Evolutionary conservation across 2,329 filamentous ascomycete species (phyloP), one percentile per base, ranked within the genome.

Genomic region (Arthrobotrys musiformis): DNA sequence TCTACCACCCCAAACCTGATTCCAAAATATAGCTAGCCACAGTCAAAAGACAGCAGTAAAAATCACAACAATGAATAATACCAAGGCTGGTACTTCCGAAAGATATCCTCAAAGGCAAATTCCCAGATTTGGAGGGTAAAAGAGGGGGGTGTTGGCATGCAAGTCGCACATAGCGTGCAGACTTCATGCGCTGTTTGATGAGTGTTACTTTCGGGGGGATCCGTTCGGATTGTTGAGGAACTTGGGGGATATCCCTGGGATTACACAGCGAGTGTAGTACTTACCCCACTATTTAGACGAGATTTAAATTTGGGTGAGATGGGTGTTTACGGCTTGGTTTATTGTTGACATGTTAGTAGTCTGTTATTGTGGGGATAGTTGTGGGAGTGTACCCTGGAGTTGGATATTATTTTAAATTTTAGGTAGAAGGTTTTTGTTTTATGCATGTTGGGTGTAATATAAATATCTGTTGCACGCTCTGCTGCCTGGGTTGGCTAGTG

Each of bases 121-220:
- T n/a, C n/a, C n/a, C n/a, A n/a, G n/a, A n/a, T n/a, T n/a, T n/a
- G n/a, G n/a, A n/a, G n/a, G n/a, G n/a, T n/a, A n/a, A n/a, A n/a
- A n/a, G n/a, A n/a, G n/a, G n/a, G n/a, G n/a, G n/a, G n/a, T n/a
- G n/a, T n/a, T n/a, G n/a, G n/a, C n/a, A n/a, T n/a, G n/a, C n/a
- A n/a, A n/a, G n/a, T n/a, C n/a, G n/a, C n/a, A n/a, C n/a, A n/a
- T n/a, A n/a, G n/a, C n/a, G n/a, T n/a, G n/a, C n/a, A n/a, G n/a
- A n/a, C 85, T 58, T 2, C 81, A 81, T 79, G 82, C 82, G 5
- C n/a, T n/a, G n/a, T 62, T 70, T 54, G 54, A 70, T 42, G 54
- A 50, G 42, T 7, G 13, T 8, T 40, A 37, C 33, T 62, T 28
- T 70, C 8, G 67, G 52, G 35, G 37, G 30, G 33, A 50, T 24